Evolutionary conservation across 2,329 filamentous ascomycete genomes (phyloP), one percentile per base, ranked within the genome.

Genomic region (Madurella mycetomatis): DNA sequence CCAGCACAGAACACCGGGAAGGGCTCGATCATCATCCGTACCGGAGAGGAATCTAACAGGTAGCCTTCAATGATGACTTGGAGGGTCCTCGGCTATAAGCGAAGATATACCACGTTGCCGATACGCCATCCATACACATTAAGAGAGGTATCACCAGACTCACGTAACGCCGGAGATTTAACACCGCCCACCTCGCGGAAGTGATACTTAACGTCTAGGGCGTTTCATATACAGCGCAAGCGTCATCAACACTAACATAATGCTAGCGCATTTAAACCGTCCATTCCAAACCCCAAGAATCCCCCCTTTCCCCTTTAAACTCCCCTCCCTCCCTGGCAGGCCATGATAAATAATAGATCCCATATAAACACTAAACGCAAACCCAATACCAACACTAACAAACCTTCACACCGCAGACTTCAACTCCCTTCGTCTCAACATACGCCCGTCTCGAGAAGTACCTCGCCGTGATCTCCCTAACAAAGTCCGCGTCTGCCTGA

Each of bases 391-490:
- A 16, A 32, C 45, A n/a, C 41, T 65, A 88, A 65, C 86, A 90
- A 32, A 92, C 81, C 65, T 81, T 75, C 49, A 91, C 73, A 4
- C 88, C 87, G 63, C 87, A 90, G n/a, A 89, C 81, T 65, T 89
- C 84, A 2, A 91, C 76, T n/a, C 81, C 81, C 65, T 84, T 84
- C 37, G 83, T 82, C 66, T 88, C 81, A 17, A 90, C 80, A 60
- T 77, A 76, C 9, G 83, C 84, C 45, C 76, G 69, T 15, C 85
- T 74, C 31, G 76, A 82, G 70, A 90, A 91, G 71, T 89, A 92
- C 59, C 81, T 71, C 58, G 70, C 76, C 43, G 82, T 73, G 48
- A 88, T 73, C 51, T 85, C 83, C 58, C 73, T 73, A 15, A 90
- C 79, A 65, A 92, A 92, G 2, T 74, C 74, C n/a, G 80, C 81